These are phyloP conservation scores for Melanogaster broomeanus DNA, from an alignment of 768 basidiomycete species.

Conservation along the genomic window DNA sequence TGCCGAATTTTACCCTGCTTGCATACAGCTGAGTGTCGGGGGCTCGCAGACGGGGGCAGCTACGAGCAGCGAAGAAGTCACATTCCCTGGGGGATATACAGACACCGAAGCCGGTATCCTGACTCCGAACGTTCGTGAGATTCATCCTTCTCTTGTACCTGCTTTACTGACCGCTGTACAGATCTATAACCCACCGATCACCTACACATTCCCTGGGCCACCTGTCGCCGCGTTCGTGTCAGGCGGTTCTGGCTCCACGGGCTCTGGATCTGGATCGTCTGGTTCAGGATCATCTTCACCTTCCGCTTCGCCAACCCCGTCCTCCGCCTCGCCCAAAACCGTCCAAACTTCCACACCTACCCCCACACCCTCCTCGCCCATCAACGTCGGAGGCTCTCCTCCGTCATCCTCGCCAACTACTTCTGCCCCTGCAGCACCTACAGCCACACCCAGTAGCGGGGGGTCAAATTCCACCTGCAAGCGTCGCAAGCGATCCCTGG, in stretches of 20 bases:
- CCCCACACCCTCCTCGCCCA: slow-evolving; percentile 1
- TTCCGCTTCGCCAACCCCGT: neutral
- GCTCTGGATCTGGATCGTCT: slow-evolving; percentile 4
- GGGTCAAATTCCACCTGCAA: slow-evolving; percentile 11
- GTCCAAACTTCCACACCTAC: neutral
- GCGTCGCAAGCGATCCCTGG: slow-evolving; percentile 11
- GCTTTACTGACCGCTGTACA: slow-evolving; percentile 1
- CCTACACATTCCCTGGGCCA: slow-evolving; percentile 57
- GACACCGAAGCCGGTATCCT: slow-evolving; percentile 71
- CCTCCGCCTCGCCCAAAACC: neutral
- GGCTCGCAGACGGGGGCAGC: slow-evolving; percentile 27
- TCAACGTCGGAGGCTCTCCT: neutral
- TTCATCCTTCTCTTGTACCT: neutral
- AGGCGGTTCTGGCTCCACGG: slow-evolving; percentile 7
- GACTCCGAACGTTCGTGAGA: slow-evolving; percentile 41
- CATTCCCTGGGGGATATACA: slow-evolving; percentile 70
- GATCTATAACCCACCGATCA: slow-evolving; percentile 29
- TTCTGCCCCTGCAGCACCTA: neutral
- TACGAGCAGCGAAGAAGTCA: slow-evolving; percentile 41
- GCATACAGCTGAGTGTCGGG: slow-evolving; percentile 27
- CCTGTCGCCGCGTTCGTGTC: slow-evolving; percentile 43
- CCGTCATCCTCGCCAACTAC: slow-evolving; percentile 6
- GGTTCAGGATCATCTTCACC: slow-evolving; percentile 4
- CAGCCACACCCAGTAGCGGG: neutral
- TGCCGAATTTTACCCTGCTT: slow-evolving; percentile 41